Evolutionary conservation across 1,284 basidiomycete genomes (phyloP), one percentile per base, ranked within the genome.

Genomic region (Xerocomus minutiporus): DNA sequence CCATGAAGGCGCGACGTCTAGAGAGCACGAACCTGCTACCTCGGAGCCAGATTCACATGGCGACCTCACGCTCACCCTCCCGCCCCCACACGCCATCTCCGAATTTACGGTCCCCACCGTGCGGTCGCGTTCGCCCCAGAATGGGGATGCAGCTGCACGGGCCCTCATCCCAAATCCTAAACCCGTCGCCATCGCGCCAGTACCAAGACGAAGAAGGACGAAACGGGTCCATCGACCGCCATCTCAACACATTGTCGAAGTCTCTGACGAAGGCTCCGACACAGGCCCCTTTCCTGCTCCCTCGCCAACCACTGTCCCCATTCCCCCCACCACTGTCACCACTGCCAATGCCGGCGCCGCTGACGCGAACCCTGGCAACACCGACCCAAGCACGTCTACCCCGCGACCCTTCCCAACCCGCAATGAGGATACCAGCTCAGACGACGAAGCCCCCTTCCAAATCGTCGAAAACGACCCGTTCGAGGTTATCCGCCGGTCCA

Each of bases 381-480:
- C 42, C 17, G 31, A 46, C 17, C 1, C 45, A 50, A 11, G 20
- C 38, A 11, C 35, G 13, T 20, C 36, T 9, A 3, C 20, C 8
- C 13, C 38, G 5, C 35, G 8, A 25, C 38, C 38, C 20, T 40
- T 40, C 20, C 38, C 38, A 9, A 40, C 38, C 20, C 35, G 6
- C n/a, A 36, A 36, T 15, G 35, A 36, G 35, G 52, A 59, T 15
- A 70, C 65, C 25, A 72, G 68, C 28, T 63, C 59, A 2, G 73
- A 72, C 7, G 74, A 73, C 0, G 70, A 67, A 0, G 66, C 61
- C 1, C 61, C 64, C 6, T 65, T 81, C 5, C 70, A 74, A 50
- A 72, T 84, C 8, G 74, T 82, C 40, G 84, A 87, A 58, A 88
- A 88, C 55, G 71, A 78, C 17, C 76, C 78, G 3, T 87, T 84